phyloP scores from a whole-genome alignment of 768 basidiomycete genomes.

The Mycena kentingensis region DNA sequence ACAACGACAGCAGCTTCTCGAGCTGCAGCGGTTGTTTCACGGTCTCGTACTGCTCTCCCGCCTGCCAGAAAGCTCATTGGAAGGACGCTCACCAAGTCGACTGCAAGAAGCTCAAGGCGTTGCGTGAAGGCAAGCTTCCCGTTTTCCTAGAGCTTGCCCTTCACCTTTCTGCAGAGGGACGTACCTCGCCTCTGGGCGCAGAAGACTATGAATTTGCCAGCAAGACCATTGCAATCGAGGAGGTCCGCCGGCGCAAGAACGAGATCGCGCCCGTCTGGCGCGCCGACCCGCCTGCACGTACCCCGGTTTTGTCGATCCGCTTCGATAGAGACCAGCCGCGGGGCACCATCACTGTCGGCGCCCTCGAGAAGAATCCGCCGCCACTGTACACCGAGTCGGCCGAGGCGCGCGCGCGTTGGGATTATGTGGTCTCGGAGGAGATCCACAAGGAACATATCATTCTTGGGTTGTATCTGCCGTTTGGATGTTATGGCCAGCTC shows the following conservation, averaged over 20 bases:
- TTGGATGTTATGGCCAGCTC: conserved; percentile 8
- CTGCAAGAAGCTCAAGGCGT: conserved; percentile 11
- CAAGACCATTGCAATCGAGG: conserved; percentile 11
- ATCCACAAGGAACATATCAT: conserved; percentile 17
- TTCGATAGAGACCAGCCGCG: conserved; percentile 12
- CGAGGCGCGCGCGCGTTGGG: conserved; percentile 17
- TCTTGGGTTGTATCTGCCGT: conserved; percentile 14
- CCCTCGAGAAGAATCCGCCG: conserved; percentile 13
- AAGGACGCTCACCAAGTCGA: conserved; percentile 15
- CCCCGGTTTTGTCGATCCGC: conserved; percentile 14
- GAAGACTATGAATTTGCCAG: conserved; percentile 20
- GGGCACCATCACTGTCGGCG: conserved; percentile 11
- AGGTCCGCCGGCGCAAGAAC: conserved; percentile 15
- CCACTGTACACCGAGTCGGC: conserved; percentile 13
- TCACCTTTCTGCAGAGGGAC: conserved; percentile 4
- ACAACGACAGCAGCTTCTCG: conserved; percentile 13
- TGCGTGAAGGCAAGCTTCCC: conserved; percentile 9
- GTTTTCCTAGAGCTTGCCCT: no score
- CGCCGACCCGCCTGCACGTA: conserved; percentile 13
- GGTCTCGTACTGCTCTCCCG: conserved; percentile 10
- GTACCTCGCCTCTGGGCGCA: background rate
- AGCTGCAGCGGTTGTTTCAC: conserved; percentile 23
- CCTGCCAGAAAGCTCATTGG: conserved; percentile 22
- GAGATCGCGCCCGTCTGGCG: conserved; percentile 17
- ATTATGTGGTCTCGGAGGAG: conserved; percentile 15